phyloP scores from a whole-genome alignment of 2,329 filamentous ascomycete genomes.

The Hymenoscyphus fructigenus region DNA sequence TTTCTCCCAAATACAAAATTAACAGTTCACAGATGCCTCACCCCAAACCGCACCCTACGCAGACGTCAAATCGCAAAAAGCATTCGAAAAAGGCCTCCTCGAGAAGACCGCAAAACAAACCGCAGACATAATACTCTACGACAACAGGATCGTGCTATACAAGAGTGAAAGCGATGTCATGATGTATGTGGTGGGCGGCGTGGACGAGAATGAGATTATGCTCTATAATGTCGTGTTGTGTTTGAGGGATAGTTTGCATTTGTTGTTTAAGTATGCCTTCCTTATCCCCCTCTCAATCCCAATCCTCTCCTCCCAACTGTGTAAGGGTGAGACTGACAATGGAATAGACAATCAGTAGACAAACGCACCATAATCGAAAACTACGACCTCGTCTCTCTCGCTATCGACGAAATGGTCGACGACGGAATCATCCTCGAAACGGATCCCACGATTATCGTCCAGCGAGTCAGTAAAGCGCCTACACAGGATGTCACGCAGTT shows the following conservation, averaged over 20 bases:
- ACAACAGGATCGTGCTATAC: conserved; percentile 94
- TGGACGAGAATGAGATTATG: conserved; percentile 95
- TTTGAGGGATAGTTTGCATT: conserved; percentile 84
- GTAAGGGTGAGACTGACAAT: background rate
- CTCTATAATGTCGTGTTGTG: conserved; percentile 92
- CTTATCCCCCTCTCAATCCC: background rate
- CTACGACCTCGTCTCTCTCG: conserved; percentile 92
- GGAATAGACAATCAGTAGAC: conserved; percentile 81
- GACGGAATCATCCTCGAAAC: conserved; percentile 97
- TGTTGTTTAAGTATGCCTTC: conserved; percentile 76
- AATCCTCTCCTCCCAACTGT: background rate
- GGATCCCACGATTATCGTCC: conserved; percentile 89
- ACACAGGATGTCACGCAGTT: conserved; percentile 84
- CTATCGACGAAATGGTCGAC: conserved; percentile 93
- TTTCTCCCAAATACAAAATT: background rate
- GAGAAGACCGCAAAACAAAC: conserved; percentile 96
- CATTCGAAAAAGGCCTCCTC: conserved; percentile 92
- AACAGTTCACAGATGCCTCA: conserved; percentile 35
- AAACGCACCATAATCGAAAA: conserved; percentile 98
- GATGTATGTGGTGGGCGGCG: conserved; percentile 86
- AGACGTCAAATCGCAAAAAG: conserved; percentile 88
- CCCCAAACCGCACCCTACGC: conserved; percentile 72
- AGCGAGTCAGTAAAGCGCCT: conserved; percentile 88
- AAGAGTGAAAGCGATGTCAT: conserved; percentile 98
- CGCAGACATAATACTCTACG: conserved; percentile 95